Base-by-base conservation (phyloP, 1,284 basidiomycete species). In the Naganishia sp. region DNA sequence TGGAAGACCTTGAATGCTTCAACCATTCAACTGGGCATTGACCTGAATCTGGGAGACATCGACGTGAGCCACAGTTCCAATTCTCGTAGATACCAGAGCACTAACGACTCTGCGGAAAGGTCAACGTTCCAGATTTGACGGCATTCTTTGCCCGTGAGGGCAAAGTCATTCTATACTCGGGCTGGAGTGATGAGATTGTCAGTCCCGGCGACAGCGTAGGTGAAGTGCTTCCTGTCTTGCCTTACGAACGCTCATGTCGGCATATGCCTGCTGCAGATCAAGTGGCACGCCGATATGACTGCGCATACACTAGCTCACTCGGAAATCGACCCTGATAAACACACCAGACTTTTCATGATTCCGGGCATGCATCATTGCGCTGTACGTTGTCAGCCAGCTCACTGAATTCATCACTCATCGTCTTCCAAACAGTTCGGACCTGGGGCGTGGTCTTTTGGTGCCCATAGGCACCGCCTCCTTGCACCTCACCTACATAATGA, bases 301-400 rank as follows among this genome's bases (percentile, higher is more conserved):
- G 48, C 59, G n/a, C 72, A 70, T 63, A 76, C 71, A 56, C 68
- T 69, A 11, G 70, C 70, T 9, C 66, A 73, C 36, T 72, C 72
- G 49, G 64, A 68, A 3, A 52, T 72, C 53, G 69, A 72, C 48
- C 72, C 80, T 25, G 74, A 78, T 59, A 71, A 77, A 52, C 77
- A 75, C 69, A 82, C 81, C 71, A 75, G 77, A 11, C 75, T 82
- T n/a, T 82, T 81, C 72, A 71, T 78, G 43, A 76, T 82, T n/a
- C 79, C 80, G 1, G 82, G 81, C 0, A 82, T 83, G 81, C 69
- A 70, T 16, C 81, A 82, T 67, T 81, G 81, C 72, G 71, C 67
- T 44, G 75, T 70, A 61, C 44, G 72, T 64, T 28, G 28, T 18
- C 68, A 49, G 69, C 71, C 21, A 36, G 72, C 68, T 68, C 69